Evolutionary conservation across 2,329 filamentous ascomycete species (phyloP).

Genomic region (Aureobasidium melanogenum): DNA sequence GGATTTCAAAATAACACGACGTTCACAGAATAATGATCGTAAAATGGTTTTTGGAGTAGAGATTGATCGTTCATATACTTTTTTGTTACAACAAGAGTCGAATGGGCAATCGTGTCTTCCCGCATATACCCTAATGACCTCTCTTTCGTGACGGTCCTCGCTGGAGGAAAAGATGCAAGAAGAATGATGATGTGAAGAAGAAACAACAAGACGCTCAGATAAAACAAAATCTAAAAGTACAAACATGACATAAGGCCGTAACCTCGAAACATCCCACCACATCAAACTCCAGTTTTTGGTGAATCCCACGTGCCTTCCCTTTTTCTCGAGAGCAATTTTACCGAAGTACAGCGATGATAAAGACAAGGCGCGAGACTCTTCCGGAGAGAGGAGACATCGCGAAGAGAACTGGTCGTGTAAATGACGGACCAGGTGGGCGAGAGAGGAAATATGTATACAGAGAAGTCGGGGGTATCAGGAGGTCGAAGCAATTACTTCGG

Average conservation of each 20-base stretch:
- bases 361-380: not conserved
- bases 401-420: not conserved
- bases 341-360: not conserved
- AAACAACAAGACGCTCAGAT: not conserved
- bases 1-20: no score
- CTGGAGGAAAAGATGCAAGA: not conserved
- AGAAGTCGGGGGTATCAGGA: conserved; percentile 9
- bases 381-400: not conserved
- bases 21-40: no score
- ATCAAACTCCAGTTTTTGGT: not conserved
- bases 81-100: not conserved
- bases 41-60: not conserved
- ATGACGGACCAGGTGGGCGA: not conserved
- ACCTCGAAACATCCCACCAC: not conserved
- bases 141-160: not conserved
- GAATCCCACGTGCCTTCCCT: not conserved
- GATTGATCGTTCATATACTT: conserved; percentile 6
- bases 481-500: not conserved
- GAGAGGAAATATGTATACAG: conserved; percentile 11
- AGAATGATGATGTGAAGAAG: not conserved
- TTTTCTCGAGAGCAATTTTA: conserved; percentile 1
- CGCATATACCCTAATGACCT: not conserved
- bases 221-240: conserved; percentile 12
- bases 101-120: not conserved
- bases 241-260: conserved; percentile 11